A percentile compares a stretch with the other conserved stretches of the same genome.
Evolutionary conservation across 2,329 filamentous ascomycete species (phyloP).

Genomic region (Gnomoniopsis smithogilvyi): DNA sequence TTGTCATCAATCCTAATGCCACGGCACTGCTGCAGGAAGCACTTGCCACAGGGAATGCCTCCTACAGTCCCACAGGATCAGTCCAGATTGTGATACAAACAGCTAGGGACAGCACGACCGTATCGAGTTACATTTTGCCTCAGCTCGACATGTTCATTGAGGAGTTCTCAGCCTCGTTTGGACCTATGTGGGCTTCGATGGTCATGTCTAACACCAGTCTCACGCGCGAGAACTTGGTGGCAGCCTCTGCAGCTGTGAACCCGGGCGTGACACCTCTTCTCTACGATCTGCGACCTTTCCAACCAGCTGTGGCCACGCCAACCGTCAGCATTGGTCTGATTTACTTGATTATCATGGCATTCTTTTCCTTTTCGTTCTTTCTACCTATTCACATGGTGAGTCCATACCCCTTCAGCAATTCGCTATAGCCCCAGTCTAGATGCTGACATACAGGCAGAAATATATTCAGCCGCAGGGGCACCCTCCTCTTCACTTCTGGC

Average conservation of each 20-base stretch:
- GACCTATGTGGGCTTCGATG: conserved; percentile 38
- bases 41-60: conserved; percentile 49
- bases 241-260: conserved; percentile 28
- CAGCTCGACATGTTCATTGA: conserved; percentile 44
- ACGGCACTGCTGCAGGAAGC: conserved; percentile 55
- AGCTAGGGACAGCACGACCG: conserved; percentile 54
- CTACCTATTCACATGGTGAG: conserved; percentile 56
- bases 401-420: background rate
- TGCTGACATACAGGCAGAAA: conserved; percentile 27
- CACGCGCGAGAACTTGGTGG: conserved; percentile 25
- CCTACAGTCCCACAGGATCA: conserved; percentile 58
- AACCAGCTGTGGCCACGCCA: conserved; percentile 50
- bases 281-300: conserved; percentile 58
- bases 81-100: conserved; percentile 54
- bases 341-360: conserved; percentile 65
- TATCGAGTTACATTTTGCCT: conserved; percentile 50
- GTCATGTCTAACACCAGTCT: conserved; percentile 38
- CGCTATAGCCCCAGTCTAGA: background rate
- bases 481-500: conserved; percentile 54
- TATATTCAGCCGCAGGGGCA: conserved; percentile 53
- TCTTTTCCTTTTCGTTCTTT: conserved; percentile 65
- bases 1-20: conserved; percentile 62
- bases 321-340: conserved; percentile 62
- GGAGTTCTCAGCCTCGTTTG: conserved; percentile 45
- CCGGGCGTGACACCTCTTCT: conserved; percentile 27